A percentile compares a stretch with the other conserved stretches of the same genome.
phyloP scores from a whole-genome alignment of 2,329 filamentous ascomycete genomes.

The Pseudogymnoascus sp. region DNA sequence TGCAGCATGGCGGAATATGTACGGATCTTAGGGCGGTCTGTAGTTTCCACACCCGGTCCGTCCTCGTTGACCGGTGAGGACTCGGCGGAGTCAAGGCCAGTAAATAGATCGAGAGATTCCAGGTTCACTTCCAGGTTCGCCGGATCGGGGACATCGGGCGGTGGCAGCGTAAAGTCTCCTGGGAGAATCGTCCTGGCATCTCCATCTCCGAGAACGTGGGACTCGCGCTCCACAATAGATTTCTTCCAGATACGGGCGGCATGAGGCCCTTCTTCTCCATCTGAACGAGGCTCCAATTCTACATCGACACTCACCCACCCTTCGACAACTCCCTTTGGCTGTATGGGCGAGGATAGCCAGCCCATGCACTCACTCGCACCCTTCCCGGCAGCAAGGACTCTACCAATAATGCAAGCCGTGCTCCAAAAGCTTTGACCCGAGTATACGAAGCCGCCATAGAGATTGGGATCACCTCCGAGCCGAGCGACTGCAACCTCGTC shows the following conservation, averaged over 20 bases:
- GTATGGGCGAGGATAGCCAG: slow-evolving; percentile 56
- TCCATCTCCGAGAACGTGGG: slow-evolving; percentile 51
- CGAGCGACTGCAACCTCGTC: slow-evolving; percentile 51
- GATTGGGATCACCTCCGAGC: slow-evolving; percentile 53
- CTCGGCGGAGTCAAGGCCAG: slow-evolving; percentile 14
- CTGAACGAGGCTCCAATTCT: slow-evolving; percentile 41
- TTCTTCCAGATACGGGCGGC: slow-evolving; percentile 58
- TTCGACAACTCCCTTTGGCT: slow-evolving; percentile 43
- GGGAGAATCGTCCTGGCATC: slow-evolving; percentile 48
- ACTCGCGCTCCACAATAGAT: slow-evolving; percentile 50
- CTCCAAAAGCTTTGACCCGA: slow-evolving; percentile 61
- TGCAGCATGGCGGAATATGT: slow-evolving; percentile 28
- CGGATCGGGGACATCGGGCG: slow-evolving; percentile 44
- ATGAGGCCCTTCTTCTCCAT: slow-evolving; percentile 42
- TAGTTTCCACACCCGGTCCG: slow-evolving; percentile 16
- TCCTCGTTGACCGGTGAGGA: neutral
- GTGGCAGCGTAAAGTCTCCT: slow-evolving; percentile 56
- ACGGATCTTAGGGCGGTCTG: slow-evolving; percentile 17
- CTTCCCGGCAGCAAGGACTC: slow-evolving; percentile 55
- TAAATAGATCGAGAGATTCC: slow-evolving; percentile 42
- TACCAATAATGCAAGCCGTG: slow-evolving; percentile 56
- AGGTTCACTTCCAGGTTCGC: slow-evolving; percentile 43
- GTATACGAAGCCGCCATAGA: slow-evolving; percentile 60
- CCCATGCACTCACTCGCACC: slow-evolving; percentile 60
- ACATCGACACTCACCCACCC: slow-evolving; percentile 55